Percentiles rank a stretch among this genome's conserved stretches.
These are phyloP conservation scores for Aphanomyces astaci DNA, from an alignment of 352 stramenopile species.

Conservation along the genomic window DNA sequence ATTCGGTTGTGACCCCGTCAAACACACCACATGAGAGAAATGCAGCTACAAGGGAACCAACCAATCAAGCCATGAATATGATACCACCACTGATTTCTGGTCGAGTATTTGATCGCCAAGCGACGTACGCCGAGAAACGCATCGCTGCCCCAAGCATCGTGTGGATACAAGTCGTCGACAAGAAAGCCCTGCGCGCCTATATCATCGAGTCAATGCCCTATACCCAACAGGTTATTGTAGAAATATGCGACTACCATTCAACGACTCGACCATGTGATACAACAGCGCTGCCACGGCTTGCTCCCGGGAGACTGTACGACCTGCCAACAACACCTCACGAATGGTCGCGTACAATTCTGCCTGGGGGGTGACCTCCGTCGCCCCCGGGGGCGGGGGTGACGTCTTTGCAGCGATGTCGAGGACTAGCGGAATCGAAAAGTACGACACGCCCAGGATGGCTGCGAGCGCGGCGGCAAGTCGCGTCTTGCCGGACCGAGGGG, in stretches of 20 bases:
- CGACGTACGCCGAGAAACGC: background rate
- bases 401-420: background rate
- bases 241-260: background rate
- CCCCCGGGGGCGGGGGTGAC: background rate
- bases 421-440: background rate
- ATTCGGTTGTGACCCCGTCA: constrained; percentile 1
- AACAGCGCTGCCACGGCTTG: background rate
- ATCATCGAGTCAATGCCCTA: background rate
- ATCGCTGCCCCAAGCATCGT: constrained; percentile 16
- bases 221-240: too few relatives aligned
- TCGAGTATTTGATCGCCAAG: background rate
- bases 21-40: constrained; percentile 2
- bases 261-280: constrained; percentile 1
- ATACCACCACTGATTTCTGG: too few relatives aligned
- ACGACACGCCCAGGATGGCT: background rate
- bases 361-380: background rate
- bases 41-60: constrained; percentile 8
- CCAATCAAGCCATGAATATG: too few relatives aligned
- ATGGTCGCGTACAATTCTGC: background rate
- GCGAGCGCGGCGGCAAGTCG: background rate
- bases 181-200: constrained; percentile 6
- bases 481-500: constrained; percentile 4
- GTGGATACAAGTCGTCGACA: constrained; percentile 5
- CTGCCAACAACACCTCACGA: background rate
- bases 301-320: background rate